Base-by-base conservation (phyloP, 768 basidiomycete species). In the Sarcodon aspratus region DNA sequence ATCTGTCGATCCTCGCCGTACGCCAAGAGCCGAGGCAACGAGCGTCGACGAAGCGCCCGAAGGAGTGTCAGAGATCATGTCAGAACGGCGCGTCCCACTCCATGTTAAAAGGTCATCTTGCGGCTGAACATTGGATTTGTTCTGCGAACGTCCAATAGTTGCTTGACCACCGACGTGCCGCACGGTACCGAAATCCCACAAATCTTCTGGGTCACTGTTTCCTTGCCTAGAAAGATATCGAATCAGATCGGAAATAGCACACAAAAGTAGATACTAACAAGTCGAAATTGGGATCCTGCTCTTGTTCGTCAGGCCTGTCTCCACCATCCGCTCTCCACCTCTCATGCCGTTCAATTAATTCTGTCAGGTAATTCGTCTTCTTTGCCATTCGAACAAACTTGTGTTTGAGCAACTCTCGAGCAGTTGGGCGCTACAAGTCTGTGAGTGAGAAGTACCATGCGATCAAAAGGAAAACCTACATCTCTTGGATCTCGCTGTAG, bases 131-230 rank as follows among this genome's bases (percentile, higher is more conserved):
- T 15, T 27, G 49, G 75, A 74, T 56, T 73, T 76, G 33, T 60
- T 60, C 38, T 69, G 65, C 18, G 79, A 64, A 46, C 82, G 75
- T n/a, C 87, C 87, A 43, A 89, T 72, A 12, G 88, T 88, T 15
- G 67, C 70, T 27, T 27, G 2, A 27, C 21, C 21, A 50, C 73
- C 66, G 38, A 77, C 78, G 58, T 92, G 83, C 49, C 89, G 85
- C 43, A 98, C 85, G 7, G 95, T 98, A 11, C 95, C 95, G 66
- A 97, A 96, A 62, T 98, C 95, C 95, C 95, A 98, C 33, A 97
- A 68, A 54, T 94, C 91, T 47, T 89, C 88, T 3, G 75, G 72
- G 55, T 86, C 84, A 35, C 72, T 74, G 48, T 70, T 70, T 10
- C 67, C 62, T 45, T 72, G 70, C 44, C 82, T 85, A 52, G n/a